Conservation (phyloP, 306 rosid species). For the Pueraria montana region DNA sequence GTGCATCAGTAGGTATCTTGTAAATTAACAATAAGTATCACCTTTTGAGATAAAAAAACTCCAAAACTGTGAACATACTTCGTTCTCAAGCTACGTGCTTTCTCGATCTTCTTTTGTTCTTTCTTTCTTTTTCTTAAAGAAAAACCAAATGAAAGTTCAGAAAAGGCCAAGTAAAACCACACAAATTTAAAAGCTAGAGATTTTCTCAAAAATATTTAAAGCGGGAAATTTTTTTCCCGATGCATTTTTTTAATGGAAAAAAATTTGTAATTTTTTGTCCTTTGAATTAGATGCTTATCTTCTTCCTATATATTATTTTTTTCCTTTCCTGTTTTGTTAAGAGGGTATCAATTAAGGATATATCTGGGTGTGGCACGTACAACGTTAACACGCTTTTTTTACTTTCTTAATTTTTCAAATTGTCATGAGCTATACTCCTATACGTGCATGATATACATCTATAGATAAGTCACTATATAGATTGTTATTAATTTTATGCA, state of each 20-base stretch:
- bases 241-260: constrained; percentile 18
- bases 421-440: neutral
- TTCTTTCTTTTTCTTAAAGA: constrained; percentile 58
- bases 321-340: constrained; percentile 2
- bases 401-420: constrained; percentile 28
- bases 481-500: constrained; percentile 20
- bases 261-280: neutral
- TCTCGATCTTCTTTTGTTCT: constrained; percentile 50
- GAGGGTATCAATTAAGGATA: neutral
- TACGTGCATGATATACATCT: constrained; percentile 2
- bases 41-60: constrained; percentile 53
- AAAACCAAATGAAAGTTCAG: constrained; percentile 56
- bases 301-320: neutral
- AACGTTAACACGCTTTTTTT: constrained; percentile 22
- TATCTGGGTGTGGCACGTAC: constrained; percentile 7
- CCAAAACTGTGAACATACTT: constrained; percentile 58
- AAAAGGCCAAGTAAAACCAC: constrained; percentile 56
- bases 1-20: constrained; percentile 46
- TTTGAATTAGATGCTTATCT: constrained; percentile 34
- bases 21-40: constrained; percentile 59
- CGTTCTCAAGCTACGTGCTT: constrained; percentile 77
- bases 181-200: constrained; percentile 55
- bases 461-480: neutral
- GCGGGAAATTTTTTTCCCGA: constrained; percentile 46
- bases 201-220: constrained; percentile 60